phyloP scores from a whole-genome alignment of 768 basidiomycete species.

The Scleroderma citrinum region DNA sequence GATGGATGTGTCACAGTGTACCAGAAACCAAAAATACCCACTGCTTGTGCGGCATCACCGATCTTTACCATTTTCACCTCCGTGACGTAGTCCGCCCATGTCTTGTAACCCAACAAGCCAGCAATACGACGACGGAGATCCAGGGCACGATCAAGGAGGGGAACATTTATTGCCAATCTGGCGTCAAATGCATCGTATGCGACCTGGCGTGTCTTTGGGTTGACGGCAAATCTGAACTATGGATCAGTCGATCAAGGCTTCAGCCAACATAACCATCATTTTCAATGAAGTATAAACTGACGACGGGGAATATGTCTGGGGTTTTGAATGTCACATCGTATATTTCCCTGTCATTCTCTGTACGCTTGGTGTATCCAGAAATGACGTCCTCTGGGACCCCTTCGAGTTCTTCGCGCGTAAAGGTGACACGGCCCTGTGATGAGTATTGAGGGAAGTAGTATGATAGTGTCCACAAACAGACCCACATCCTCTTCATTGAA shows the following conservation, averaged over 20 bases:
- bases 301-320: constrained; percentile 75
- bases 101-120: constrained; percentile 61
- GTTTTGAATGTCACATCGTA: constrained; percentile 79
- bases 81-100: constrained; percentile 81
- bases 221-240: constrained; percentile 77
- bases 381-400: constrained; percentile 78
- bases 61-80: constrained; percentile 85
- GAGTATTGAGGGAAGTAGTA: background rate
- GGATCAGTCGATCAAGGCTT: background rate
- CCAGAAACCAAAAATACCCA: constrained; percentile 19
- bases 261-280: background rate
- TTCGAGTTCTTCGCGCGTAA: constrained; percentile 67
- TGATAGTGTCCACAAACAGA: background rate
- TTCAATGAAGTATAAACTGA: constrained; percentile 27
- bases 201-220: constrained; percentile 58
- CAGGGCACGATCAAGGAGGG: constrained; percentile 61
- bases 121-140: constrained; percentile 67
- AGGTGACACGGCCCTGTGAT: constrained; percentile 50
- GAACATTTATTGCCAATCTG: constrained; percentile 63
- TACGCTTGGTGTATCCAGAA: constrained; percentile 67
- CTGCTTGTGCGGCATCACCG: constrained; percentile 53
- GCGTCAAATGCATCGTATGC: constrained; percentile 67
- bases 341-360: constrained; percentile 49
- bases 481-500: constrained; percentile 82
- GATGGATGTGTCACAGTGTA: background rate